Conservation (phyloP, 192 early-diverging fungal species). For the Rhizoclosmatium globosum region DNA sequence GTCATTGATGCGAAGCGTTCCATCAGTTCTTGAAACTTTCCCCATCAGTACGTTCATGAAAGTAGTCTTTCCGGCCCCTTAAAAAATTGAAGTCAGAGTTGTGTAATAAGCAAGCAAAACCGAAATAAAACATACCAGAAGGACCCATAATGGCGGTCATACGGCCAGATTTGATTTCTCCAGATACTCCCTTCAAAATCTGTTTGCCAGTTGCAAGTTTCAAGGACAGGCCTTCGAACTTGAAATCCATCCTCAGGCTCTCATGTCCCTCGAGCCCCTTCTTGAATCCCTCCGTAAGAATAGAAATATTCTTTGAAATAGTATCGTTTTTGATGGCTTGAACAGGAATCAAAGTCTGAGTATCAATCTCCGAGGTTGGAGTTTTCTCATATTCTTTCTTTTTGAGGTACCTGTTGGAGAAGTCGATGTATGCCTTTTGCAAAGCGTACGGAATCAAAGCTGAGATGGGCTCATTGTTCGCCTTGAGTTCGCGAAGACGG, state of each 20-base stretch:
- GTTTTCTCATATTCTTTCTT: conserved; percentile 4
- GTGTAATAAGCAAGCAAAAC: too few relatives aligned
- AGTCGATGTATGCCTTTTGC: conserved; percentile 1
- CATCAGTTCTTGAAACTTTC: conserved; percentile 33
- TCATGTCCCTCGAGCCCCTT: conserved; percentile 21
- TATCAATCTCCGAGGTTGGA: not conserved
- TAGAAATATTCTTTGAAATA: conserved; percentile 12
- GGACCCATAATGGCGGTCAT: conserved; percentile 90
- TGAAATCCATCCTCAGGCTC: conserved; percentile 37
- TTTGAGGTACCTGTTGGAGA: not conserved
- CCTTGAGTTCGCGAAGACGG: conserved; percentile 3
- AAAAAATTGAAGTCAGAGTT: conserved; percentile 22
- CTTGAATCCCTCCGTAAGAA: conserved; percentile 4
- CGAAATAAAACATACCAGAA: too few relatives aligned
- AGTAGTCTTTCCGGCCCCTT: conserved; percentile 40
- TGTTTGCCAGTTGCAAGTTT: conserved; percentile 50
- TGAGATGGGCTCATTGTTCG: not conserved
- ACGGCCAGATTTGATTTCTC: conserved; percentile 72
- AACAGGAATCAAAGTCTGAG: not conserved
- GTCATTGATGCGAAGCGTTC: conserved; percentile 39
- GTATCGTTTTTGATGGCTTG: not conserved
- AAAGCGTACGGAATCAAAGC: conserved; percentile 19
- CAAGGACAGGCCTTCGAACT: conserved; percentile 50
- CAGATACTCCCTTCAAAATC: conserved; percentile 75
- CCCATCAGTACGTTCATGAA: conserved; percentile 51